A percentile compares a stretch with the other conserved stretches of the same genome.
These are phyloP conservation scores for Trichoderma sp. DNA, from an alignment of 2,329 filamentous ascomycete species.

Conservation along the genomic window DNA sequence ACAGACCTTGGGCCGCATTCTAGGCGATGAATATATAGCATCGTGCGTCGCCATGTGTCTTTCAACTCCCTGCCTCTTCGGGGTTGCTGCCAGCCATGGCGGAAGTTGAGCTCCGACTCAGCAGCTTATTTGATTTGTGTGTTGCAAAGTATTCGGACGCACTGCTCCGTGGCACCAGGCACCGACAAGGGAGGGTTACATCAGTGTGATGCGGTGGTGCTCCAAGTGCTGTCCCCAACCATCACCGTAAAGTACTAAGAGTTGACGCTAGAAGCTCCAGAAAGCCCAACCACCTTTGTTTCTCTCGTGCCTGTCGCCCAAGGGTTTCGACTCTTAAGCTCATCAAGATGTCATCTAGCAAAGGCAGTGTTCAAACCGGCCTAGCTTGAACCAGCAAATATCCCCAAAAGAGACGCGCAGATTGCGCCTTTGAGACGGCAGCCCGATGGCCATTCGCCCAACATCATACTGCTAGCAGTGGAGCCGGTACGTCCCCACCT, in stretches of 20 bases:
- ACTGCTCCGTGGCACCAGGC: slow-evolving; percentile 12
- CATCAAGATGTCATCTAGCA: neutral
- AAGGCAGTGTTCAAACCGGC: neutral
- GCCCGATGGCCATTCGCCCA: slow-evolving; percentile 3
- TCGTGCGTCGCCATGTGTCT: neutral
- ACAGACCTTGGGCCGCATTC: neutral
- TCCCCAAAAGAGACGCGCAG: neutral
- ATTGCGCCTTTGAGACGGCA: slow-evolving; percentile 12
- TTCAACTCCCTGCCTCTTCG: neutral
- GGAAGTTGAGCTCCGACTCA: neutral
- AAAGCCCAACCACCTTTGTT: neutral
- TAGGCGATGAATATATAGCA: neutral
- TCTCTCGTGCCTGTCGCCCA: neutral
- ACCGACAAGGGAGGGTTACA: slow-evolving; percentile 14
- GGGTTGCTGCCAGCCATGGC: neutral
- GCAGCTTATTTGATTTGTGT: neutral
- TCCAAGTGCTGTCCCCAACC: neutral
- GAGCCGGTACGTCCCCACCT: slow-evolving; percentile 4
- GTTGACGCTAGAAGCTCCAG: slow-evolving; percentile 1
- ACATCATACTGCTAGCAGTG: neutral
- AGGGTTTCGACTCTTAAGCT: neutral
- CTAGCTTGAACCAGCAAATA: neutral
- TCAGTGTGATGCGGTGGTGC: slow-evolving; percentile 16
- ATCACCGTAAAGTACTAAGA: neutral
- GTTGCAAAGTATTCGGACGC: neutral